Conservation (phyloP, 768 basidiomycete genomes). For the Leccinum subgranulosum region DNA sequence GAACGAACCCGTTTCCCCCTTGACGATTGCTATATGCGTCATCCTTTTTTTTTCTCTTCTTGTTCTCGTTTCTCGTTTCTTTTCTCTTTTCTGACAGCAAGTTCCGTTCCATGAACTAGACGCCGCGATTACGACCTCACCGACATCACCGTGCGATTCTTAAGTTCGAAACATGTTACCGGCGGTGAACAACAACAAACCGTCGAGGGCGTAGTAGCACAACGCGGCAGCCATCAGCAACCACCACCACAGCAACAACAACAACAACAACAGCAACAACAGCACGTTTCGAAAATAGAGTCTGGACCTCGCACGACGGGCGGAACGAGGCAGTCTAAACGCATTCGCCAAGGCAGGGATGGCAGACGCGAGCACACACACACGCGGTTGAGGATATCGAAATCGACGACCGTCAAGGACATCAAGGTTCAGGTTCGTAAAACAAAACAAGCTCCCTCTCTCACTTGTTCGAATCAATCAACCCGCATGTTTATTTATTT, state of each 20-base stretch:
- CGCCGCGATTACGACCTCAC: conserved; percentile 52
- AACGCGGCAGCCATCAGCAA: conserved; percentile 23
- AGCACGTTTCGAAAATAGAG: conserved; percentile 26
- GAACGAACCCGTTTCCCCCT: not conserved
- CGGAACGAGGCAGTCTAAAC: conserved; percentile 64
- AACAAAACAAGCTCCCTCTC: not conserved
- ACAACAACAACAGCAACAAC: not conserved
- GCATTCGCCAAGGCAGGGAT: conserved; percentile 58
- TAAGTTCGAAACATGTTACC: conserved; percentile 32
- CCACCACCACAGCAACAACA: not conserved
- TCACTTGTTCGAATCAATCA: not conserved
- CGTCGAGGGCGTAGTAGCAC: conserved; percentile 15
- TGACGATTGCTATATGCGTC: not conserved
- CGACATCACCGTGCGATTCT: conserved; percentile 57
- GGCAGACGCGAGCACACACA: conserved; percentile 44
- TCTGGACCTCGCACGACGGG: conserved; percentile 36
- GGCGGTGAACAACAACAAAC: conserved; percentile 16
- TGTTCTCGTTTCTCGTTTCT: not conserved
- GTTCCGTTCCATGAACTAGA: conserved; percentile 23
- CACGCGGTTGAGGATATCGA: conserved; percentile 54
- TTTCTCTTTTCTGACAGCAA: conserved; percentile 8
- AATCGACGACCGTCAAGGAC: conserved; percentile 70
- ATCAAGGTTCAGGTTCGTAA: conserved; percentile 66
- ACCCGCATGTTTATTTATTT: not conserved
- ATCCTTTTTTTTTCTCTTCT: not conserved